Conservation (phyloP, 2,329 filamentous ascomycete species). For the Alternaria conjuncta region DNA sequence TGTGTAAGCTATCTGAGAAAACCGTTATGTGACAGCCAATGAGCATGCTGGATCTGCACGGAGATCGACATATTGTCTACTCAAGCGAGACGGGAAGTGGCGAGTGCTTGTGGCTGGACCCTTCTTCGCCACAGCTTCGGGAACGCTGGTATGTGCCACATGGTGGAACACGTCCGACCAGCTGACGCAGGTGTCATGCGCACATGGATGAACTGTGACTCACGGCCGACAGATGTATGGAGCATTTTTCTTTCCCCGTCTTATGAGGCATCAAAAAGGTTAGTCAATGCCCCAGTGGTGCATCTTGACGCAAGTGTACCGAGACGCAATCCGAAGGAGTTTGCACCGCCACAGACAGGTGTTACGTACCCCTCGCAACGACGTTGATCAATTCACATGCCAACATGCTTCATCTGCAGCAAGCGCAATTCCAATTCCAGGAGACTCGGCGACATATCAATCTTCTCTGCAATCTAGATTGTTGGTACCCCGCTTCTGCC, state of each 20-base stretch:
- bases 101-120: constrained; percentile 12
- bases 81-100: constrained; percentile 15
- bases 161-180: constrained; percentile 1
- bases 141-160: constrained; percentile 13
- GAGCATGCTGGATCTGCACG: constrained; percentile 1
- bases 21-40: constrained; percentile 9
- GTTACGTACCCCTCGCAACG: constrained; percentile 3
- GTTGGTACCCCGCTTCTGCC: constrained; percentile 5
- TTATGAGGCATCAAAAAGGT: not conserved
- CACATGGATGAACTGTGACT: constrained; percentile 4
- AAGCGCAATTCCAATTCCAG: not conserved
- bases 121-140: constrained; percentile 17
- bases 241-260: not conserved
- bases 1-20: not conserved
- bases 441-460: constrained; percentile 2
- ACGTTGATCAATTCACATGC: constrained; percentile 5
- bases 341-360: constrained; percentile 11
- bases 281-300: not conserved
- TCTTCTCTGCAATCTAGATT: constrained; percentile 1
- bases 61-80: constrained; percentile 10
- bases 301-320: constrained; percentile 5
- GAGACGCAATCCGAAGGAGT: not conserved
- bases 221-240: not conserved
- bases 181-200: constrained; percentile 3
- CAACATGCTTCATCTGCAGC: constrained; percentile 1